These are phyloP conservation scores for Trametes cingulata DNA, from an alignment of 768 basidiomycete genomes.

Conservation along the genomic window DNA sequence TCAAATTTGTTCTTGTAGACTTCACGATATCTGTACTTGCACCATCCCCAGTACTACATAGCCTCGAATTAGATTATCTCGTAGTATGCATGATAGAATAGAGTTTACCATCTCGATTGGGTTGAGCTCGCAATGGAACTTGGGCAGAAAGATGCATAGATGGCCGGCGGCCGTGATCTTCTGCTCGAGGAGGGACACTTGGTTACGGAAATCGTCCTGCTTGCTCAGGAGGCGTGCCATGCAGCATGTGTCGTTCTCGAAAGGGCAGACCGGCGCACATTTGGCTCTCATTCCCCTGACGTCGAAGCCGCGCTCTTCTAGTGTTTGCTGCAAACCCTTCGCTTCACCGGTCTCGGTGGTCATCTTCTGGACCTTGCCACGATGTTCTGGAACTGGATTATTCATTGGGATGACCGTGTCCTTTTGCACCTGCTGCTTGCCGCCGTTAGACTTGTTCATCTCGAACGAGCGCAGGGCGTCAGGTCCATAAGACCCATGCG, in stretches of 20 bases:
- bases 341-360: slow-evolving; percentile 17
- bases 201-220: too few species aligned
- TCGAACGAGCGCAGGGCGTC: slow-evolving; percentile 30
- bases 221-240: too few species aligned
- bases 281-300: slow-evolving; percentile 17
- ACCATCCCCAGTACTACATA: slow-evolving; percentile 37
- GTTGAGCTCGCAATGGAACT: slow-evolving; percentile 50
- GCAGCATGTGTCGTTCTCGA: too few species aligned
- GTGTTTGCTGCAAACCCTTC: slow-evolving; percentile 36
- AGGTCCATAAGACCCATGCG: slow-evolving; percentile 30
- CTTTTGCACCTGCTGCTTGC: slow-evolving; percentile 16
- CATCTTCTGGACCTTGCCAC: slow-evolving; percentile 40
- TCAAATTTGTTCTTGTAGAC: slow-evolving; percentile 35
- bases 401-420: slow-evolving; percentile 37
- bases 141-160: slow-evolving; percentile 42
- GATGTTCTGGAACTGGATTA: slow-evolving; percentile 32
- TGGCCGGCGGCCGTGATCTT: slow-evolving; percentile 37
- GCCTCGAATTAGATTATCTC: neutral
- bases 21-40: slow-evolving; percentile 38
- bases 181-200: too few species aligned
- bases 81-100: neutral
- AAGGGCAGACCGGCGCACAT: neutral
- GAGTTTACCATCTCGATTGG: slow-evolving; percentile 45
- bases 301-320: slow-evolving; percentile 44
- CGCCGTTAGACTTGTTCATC: slow-evolving; percentile 35